These are phyloP conservation scores for Rhizopus sp. DNA, from an alignment of 371 early-diverging fungal species.

Conservation along the genomic window DNA sequence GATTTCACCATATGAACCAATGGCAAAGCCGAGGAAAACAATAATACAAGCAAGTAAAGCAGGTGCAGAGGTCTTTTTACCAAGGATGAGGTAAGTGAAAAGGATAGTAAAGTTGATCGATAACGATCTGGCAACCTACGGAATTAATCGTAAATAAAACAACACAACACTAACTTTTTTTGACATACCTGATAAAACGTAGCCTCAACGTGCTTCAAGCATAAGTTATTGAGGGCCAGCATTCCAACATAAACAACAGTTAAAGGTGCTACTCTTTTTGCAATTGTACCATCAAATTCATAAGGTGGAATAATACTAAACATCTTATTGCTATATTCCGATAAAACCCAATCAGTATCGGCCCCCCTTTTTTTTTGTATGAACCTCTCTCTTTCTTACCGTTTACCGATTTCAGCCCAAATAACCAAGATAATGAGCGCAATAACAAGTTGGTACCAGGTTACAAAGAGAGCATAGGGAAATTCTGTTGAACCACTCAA, in stretches of 20 bases:
- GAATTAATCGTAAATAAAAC: background rate
- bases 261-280: slow-evolving; percentile 63
- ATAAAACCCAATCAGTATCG: background rate
- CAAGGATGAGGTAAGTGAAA: slow-evolving; percentile 66
- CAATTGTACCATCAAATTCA: slow-evolving; percentile 61
- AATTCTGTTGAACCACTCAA: slow-evolving; percentile 64
- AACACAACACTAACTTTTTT: background rate
- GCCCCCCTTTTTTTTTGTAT: background rate
- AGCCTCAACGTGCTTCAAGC: slow-evolving; percentile 70
- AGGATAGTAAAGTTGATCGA: slow-evolving; percentile 75
- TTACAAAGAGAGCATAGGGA: slow-evolving; percentile 70
- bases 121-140: slow-evolving; percentile 67
- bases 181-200: slow-evolving; percentile 68
- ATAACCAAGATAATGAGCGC: slow-evolving; percentile 61
- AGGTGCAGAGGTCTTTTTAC: slow-evolving; percentile 54
- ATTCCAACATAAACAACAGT: slow-evolving; percentile 74
- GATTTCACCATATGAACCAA: slow-evolving; percentile 72
- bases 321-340: slow-evolving; percentile 43
- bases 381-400: slow-evolving; percentile 47
- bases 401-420: slow-evolving; percentile 63
- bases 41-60: slow-evolving; percentile 65
- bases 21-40: slow-evolving; percentile 72
- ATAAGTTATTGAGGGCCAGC: slow-evolving; percentile 72
- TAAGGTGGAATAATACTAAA: slow-evolving; percentile 72
- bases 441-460: slow-evolving; percentile 70